Conservation (phyloP, 169 alveolate species). For the Eimeria maxima region DNA sequence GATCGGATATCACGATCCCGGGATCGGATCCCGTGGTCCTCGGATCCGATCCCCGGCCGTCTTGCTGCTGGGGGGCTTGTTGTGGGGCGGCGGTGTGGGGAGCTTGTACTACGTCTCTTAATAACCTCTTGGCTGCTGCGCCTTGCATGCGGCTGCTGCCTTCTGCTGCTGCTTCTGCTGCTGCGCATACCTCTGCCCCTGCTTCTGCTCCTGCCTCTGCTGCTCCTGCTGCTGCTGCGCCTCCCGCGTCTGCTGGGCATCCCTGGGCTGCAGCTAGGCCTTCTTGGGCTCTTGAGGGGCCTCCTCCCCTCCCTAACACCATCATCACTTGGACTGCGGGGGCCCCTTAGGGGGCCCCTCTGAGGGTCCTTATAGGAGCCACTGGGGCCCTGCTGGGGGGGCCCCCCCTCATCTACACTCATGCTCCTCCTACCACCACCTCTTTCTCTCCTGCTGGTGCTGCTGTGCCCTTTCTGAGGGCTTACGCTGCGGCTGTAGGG, state of each 20-base stretch:
- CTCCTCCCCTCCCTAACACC: background rate
- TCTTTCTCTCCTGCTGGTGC: background rate
- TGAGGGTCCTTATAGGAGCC: background rate
- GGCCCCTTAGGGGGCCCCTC: constrained; percentile 37
- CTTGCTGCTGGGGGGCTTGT: background rate
- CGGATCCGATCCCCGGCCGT: too few relatives aligned
- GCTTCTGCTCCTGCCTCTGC: background rate
- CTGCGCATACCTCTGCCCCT: background rate
- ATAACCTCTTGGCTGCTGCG: background rate
- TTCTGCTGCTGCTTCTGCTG: constrained; percentile 23
- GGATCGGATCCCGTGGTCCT: too few relatives aligned
- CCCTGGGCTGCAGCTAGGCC: background rate
- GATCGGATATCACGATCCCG: too few relatives aligned
- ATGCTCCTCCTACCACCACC: background rate
- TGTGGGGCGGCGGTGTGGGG: constrained; percentile 19
- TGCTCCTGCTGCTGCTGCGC: background rate
- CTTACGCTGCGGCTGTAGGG: constrained; percentile 13
- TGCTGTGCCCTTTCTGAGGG: background rate
- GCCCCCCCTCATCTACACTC: background rate
- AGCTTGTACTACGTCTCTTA: background rate
- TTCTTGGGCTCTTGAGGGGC: background rate
- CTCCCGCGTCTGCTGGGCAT: background rate
- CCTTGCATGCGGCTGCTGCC: background rate
- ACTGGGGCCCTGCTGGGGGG: constrained; percentile 2
- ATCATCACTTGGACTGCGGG: background rate